A percentile compares a stretch with the other conserved stretches of the same genome.
Conservation (phyloP, 2,329 filamentous ascomycete species). For the Juglanconis juglandina region DNA sequence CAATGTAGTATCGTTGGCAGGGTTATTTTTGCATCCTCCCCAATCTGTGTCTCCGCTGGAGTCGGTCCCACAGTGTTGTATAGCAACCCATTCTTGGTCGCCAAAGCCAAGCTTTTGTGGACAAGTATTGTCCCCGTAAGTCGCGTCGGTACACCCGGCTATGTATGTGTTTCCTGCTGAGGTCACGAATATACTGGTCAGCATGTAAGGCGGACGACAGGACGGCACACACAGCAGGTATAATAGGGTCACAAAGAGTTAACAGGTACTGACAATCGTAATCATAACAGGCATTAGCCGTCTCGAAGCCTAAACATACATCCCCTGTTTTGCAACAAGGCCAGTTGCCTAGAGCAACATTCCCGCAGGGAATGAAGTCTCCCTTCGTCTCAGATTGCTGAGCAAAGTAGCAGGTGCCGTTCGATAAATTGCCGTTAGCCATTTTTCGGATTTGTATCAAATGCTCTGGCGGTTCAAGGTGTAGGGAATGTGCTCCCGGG, state of each 20-base stretch:
- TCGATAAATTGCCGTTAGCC: not conserved
- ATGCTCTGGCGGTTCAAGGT: too few species aligned
- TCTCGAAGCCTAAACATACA: not conserved
- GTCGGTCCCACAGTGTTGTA: not conserved
- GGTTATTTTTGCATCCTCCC: not conserved
- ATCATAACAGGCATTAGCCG: not conserved
- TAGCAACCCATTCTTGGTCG: not conserved
- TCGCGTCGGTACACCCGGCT: not conserved
- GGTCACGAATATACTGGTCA: too few species aligned
- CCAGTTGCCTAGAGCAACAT: not conserved
- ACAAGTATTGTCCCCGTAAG: not conserved
- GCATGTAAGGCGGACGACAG: too few species aligned
- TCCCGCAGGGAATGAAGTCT: not conserved
- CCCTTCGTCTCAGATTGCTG: not conserved
- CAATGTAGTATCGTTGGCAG: not conserved
- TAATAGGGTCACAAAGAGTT: too few species aligned
- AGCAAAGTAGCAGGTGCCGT: not conserved
- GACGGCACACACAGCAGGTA: too few species aligned
- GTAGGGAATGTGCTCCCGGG: too few species aligned
- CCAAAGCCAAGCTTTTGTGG: not conserved
- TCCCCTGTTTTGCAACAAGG: not conserved
- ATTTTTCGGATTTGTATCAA: not conserved
- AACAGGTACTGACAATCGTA: not conserved
- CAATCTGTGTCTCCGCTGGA: not conserved
- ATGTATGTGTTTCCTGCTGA: not conserved